Evolutionary conservation across 192 early-diverging fungal species (phyloP).

Genomic region (Umbelopsis sp.): DNA sequence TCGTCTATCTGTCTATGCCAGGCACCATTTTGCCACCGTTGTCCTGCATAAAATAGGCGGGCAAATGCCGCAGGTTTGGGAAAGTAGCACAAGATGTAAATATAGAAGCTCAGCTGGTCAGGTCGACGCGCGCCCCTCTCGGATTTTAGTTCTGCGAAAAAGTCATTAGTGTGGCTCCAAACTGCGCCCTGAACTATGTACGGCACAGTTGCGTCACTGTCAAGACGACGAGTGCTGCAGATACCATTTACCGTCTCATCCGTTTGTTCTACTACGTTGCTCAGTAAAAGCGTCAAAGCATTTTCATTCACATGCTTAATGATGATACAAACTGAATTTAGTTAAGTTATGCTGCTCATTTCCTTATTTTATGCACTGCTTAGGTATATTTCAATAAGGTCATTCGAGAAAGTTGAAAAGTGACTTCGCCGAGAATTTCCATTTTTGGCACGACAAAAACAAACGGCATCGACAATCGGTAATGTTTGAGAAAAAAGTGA

Average conservation of each 20-base stretch:
- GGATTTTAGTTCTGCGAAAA: not conserved
- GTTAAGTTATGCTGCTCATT: not conserved
- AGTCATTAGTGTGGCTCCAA: not conserved
- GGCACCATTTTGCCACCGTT: no score
- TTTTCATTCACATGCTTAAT: no score
- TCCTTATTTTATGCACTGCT: not conserved
- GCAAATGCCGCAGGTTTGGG: not conserved
- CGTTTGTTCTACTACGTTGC: no score
- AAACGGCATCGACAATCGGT: not conserved
- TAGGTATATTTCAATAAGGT: not conserved
- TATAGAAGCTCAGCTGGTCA: not conserved
- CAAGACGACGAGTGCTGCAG: no score
- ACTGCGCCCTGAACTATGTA: not conserved
- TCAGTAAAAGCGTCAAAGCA: no score
- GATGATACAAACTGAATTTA: no score
- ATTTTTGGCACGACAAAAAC: not conserved
- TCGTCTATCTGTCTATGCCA: not conserved
- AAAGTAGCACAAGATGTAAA: not conserved
- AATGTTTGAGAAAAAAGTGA: not conserved
- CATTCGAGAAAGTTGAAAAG: not conserved
- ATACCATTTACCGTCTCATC: no score
- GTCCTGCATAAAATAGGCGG: not conserved
- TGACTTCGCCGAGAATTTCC: conserved; percentile 10
- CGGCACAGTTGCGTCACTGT: no score
- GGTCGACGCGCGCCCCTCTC: not conserved